phyloP scores from a whole-genome alignment of 805 yeast genomes.

The Yarrowia keelungensis region DNA sequence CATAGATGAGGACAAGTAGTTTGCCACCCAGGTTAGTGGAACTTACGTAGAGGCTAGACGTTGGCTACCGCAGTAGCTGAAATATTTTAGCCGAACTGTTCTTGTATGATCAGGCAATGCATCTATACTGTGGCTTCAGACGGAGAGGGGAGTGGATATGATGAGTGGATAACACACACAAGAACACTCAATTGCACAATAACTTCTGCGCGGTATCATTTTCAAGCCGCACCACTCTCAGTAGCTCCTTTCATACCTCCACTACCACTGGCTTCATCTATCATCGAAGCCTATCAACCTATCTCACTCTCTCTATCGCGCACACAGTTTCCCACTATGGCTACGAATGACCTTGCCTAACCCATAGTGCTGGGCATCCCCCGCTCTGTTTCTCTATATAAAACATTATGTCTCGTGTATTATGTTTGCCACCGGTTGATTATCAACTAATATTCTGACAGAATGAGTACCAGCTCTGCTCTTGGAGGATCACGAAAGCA shows the following conservation, averaged over 20 bases:
- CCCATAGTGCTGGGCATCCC: constrained; percentile 8
- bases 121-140: too few relatives aligned
- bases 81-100: background rate
- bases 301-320: background rate
- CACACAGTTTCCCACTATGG: background rate
- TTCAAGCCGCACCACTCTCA: too few relatives aligned
- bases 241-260: too few relatives aligned
- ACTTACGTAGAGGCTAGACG: background rate
- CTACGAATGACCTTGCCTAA: background rate
- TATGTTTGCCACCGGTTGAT: background rate
- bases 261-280: too few relatives aligned
- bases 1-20: background rate
- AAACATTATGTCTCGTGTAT: background rate
- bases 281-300: background rate
- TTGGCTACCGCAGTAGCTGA: background rate
- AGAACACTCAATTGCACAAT: background rate
- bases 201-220: too few relatives aligned
- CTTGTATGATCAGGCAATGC: background rate
- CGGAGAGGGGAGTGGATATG: too few relatives aligned
- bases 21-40: constrained; percentile 8
- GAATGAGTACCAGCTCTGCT: constrained; percentile 12
- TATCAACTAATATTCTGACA: too few relatives aligned
- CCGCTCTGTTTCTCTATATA: constrained; percentile 5
- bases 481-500: constrained; percentile 21
- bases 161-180: background rate